Evolutionary conservation across 2,329 filamentous ascomycete species (phyloP), one percentile per base, ranked within the genome.

Genomic region (Myriosclerotinia duriaeana): DNA sequence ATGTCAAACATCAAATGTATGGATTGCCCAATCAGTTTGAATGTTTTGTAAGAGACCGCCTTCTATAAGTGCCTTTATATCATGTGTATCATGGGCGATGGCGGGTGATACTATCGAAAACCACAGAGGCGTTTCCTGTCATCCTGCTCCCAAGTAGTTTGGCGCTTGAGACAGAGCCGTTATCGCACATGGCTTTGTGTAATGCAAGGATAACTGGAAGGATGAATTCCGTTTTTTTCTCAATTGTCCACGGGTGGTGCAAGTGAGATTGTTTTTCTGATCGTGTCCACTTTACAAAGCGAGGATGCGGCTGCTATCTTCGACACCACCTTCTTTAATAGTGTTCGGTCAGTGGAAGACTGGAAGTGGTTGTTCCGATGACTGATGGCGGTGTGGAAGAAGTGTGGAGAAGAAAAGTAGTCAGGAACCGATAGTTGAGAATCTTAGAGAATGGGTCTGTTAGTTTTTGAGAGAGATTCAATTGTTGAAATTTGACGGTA

Each of bases 371-470:
- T 58, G 42, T 48, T 59, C 26, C 42, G 56, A 59, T 22, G 20
- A 60, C 12, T 38, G 8, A 38, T 60, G 44, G 58, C 58, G 58
- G 58, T 60, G 58, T 60, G 58, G 58, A 38, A 22, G 58, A 60
- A 60, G 58, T 36, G 58, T 60, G 58, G 58, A 60, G 58, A 22
- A 7, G 22, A 7, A 48, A 48, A 48, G 56, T 48, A 60, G 44
- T 60, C 58, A 60, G 58, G 44, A 60, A 60, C 58, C 58, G 44
- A 50, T 38, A 9, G 15, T 3, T 9, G n/a, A 14, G n/a, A n/a
- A n/a, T n/a, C n/a, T n/a, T n/a, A n/a, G n/a, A n/a, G 2, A 36
- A 60, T 17, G 42, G 42, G 30, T 50, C 42, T n/a, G n/a, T n/a
- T n/a, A n/a, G n/a, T n/a, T n/a, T n/a, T n/a, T n/a, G n/a, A n/a